These are phyloP conservation scores for Pterocarpus santalinus DNA, from an alignment of 306 rosid species.

Conservation along the genomic window DNA sequence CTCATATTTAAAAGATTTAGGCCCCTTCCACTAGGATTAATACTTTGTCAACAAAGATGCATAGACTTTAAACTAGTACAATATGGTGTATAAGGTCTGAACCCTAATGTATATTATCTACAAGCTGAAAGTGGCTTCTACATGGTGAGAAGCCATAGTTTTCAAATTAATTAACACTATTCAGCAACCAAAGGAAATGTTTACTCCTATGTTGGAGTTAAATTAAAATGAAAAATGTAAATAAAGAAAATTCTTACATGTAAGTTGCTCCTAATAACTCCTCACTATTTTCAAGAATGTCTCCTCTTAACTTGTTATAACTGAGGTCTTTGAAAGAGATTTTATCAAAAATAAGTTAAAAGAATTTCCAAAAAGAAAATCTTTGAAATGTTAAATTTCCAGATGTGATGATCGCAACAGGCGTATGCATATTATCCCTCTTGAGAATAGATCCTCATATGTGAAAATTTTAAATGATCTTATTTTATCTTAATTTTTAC, in stretches of 20 bases:
- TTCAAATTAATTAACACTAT: not conserved
- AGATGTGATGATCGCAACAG: not conserved
- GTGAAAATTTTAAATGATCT: too few species aligned
- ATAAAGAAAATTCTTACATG: slow-evolving; percentile 53
- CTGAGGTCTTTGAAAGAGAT: slow-evolving; percentile 71
- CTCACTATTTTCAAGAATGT: slow-evolving; percentile 38
- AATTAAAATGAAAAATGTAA: not conserved
- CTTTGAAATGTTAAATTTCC: not conserved
- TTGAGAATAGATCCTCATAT: not conserved
- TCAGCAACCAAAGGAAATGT: not conserved
- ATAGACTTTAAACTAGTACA: not conserved
- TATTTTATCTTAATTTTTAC: too few species aligned
- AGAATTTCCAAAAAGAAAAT: too few species aligned
- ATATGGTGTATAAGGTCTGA: not conserved
- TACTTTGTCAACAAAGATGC: not conserved
- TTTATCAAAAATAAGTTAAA: too few species aligned
- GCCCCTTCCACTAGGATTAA: too few species aligned
- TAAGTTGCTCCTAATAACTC: not conserved
- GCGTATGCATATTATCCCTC: not conserved
- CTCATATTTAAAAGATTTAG: too few species aligned
- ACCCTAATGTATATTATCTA: slow-evolving; percentile 1
- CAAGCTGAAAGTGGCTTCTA: not conserved
- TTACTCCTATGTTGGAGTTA: not conserved
- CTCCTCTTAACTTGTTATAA: slow-evolving; percentile 65
- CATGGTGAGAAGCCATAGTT: not conserved